Percentiles rank a stretch among this genome's conserved stretches.
These are phyloP conservation scores for Fusarium stilboides DNA, from an alignment of 2,329 filamentous ascomycete species.

Conservation along the genomic window DNA sequence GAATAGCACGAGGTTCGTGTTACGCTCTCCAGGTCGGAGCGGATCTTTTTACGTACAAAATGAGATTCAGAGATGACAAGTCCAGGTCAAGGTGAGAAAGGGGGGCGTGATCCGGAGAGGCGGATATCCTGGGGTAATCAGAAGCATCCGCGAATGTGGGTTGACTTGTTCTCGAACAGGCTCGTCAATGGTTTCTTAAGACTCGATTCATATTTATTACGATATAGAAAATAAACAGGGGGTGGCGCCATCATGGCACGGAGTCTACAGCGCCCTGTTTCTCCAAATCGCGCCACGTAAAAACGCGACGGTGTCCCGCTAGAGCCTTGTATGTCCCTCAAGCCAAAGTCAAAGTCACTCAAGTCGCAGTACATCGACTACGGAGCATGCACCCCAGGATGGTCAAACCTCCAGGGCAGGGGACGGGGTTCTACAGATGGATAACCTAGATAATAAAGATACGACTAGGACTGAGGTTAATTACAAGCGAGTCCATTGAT, in stretches of 20 bases:
- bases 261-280: not conserved
- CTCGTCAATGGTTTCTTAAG: not conserved
- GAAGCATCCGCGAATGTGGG: not conserved
- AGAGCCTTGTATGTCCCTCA: conserved; percentile 1
- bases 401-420: conserved; percentile 3
- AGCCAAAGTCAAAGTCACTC: conserved; percentile 23
- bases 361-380: conserved; percentile 33
- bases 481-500: conserved; percentile 23
- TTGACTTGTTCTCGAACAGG: not conserved
- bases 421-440: conserved; percentile 6
- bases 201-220: not conserved
- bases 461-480: conserved; percentile 24
- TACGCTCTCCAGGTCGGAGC: conserved; percentile 4
- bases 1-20: not conserved
- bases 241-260: not conserved
- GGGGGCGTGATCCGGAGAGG: conserved; percentile 7
- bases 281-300: conserved; percentile 14
- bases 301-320: conserved; percentile 2
- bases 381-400: conserved; percentile 40
- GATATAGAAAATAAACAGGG: not conserved
- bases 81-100: not conserved
- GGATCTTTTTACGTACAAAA: conserved; percentile 38
- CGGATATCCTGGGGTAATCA: conserved; percentile 20
- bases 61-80: conserved; percentile 14
- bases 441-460: conserved; percentile 31